Conservation (phyloP, 2,329 filamentous ascomycete species). For the Sphaerulina vaccinii region DNA sequence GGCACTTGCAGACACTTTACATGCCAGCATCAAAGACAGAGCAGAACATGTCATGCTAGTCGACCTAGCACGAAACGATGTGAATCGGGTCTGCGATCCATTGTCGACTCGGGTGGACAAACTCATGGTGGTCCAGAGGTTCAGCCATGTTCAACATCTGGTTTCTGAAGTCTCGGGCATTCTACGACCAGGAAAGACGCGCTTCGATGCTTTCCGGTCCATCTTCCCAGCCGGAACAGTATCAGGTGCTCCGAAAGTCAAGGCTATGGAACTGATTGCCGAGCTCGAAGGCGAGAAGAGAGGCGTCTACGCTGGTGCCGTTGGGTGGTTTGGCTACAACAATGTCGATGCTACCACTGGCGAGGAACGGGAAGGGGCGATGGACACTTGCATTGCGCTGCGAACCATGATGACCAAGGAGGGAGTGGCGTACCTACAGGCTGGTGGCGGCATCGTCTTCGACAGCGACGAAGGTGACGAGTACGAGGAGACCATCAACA, state of each 20-base stretch:
- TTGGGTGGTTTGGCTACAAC: constrained; percentile 93
- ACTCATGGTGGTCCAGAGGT: constrained; percentile 90
- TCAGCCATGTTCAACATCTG: constrained; percentile 95
- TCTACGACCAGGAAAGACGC: constrained; percentile 76
- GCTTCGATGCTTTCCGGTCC: constrained; percentile 89
- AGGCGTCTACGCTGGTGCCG: constrained; percentile 91
- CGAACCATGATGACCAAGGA: constrained; percentile 95
- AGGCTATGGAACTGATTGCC: constrained; percentile 94
- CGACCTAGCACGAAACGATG: constrained; percentile 91
- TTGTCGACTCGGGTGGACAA: constrained; percentile 85
- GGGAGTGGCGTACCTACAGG: constrained; percentile 85
- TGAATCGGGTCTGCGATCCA: constrained; percentile 93
- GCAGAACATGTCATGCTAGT: constrained; percentile 98
- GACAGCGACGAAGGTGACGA: constrained; percentile 90
- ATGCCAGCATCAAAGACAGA: constrained; percentile 81
- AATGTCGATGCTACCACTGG: constrained; percentile 55
- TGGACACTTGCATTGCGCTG: constrained; percentile 83
- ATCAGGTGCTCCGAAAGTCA: constrained; percentile 90
- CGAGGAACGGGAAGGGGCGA: constrained; percentile 70
- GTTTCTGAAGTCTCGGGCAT: constrained; percentile 93
- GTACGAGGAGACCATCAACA: constrained; percentile 96
- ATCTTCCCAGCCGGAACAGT: constrained; percentile 98
- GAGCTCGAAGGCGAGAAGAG: constrained; percentile 93
- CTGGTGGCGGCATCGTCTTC: constrained; percentile 86
- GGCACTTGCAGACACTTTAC: constrained; percentile 71